phyloP scores from a whole-genome alignment of 345 rosid species.

The Durio zibethinus region DNA sequence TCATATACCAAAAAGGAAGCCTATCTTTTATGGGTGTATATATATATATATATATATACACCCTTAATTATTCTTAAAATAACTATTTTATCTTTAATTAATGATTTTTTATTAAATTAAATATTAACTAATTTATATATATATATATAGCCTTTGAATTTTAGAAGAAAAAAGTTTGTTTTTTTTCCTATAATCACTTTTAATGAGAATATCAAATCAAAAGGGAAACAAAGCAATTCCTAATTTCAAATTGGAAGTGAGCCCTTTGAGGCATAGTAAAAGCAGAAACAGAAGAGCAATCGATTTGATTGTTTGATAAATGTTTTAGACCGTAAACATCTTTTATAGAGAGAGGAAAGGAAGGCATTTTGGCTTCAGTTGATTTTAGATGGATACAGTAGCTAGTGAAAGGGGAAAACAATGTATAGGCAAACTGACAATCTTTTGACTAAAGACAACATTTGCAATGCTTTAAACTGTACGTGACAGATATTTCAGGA shows the following conservation, averaged over 20 bases:
- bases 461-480: neutral
- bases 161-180: neutral
- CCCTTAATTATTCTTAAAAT: too few species aligned
- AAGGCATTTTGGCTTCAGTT: neutral
- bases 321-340: slow-evolving; percentile 1
- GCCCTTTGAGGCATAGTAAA: neutral
- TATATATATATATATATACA: too few species aligned
- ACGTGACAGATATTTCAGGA: neutral
- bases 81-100: too few species aligned
- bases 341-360: neutral
- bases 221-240: neutral
- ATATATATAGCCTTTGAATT: neutral
- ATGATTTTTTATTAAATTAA: too few species aligned
- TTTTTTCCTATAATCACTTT: neutral
- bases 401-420: neutral
- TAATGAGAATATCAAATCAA: neutral
- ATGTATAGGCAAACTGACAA: neutral
- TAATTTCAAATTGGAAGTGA: neutral
- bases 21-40: too few species aligned
- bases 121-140: too few species aligned
- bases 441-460: neutral
- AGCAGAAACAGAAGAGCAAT: neutral
- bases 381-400: neutral
- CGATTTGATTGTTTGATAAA: slow-evolving; percentile 1
- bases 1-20: too few species aligned